Conservation (phyloP, 169 alveolate species). For the Plasmodium malariae region DNA sequence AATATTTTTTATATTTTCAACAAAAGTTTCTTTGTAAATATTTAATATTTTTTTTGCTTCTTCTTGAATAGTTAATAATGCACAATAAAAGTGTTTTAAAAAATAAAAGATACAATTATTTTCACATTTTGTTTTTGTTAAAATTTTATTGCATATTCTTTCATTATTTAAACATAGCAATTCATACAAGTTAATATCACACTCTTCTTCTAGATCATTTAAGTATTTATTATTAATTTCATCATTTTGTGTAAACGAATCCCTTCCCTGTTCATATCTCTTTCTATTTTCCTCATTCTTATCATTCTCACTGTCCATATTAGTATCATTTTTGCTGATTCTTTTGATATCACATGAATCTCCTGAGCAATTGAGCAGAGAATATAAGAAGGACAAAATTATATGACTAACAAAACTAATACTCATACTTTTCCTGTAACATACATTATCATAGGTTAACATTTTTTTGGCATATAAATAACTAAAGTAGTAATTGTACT, state of each 20-base stretch:
- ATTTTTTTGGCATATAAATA: constrained; percentile 74
- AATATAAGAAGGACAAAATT: constrained; percentile 70
- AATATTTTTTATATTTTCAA: constrained; percentile 74
- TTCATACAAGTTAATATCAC: constrained; percentile 35
- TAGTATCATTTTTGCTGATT: not conserved
- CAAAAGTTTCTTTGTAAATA: constrained; percentile 76
- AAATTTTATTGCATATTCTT: constrained; percentile 37
- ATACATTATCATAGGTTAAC: constrained; percentile 72
- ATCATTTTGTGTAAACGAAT: not conserved
- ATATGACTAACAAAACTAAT: constrained; percentile 76
- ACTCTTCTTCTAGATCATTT: constrained; percentile 20
- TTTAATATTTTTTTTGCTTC: constrained; percentile 66
- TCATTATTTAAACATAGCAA: constrained; percentile 67
- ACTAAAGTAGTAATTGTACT: constrained; percentile 75
- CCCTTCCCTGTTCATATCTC: not conserved
- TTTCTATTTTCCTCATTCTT: not conserved
- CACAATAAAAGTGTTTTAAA: constrained; percentile 68
- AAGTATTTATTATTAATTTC: not conserved
- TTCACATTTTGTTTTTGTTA: constrained; percentile 57
- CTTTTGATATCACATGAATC: constrained; percentile 4
- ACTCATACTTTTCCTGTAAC: constrained; percentile 77
- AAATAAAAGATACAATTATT: constrained; percentile 67
- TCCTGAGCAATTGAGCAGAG: constrained; percentile 49
- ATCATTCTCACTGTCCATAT: not conserved
- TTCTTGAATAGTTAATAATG: constrained; percentile 70